Evolutionary conservation across 805 yeast species (phyloP).

Genomic region (Myxozyma udenii): DNA sequence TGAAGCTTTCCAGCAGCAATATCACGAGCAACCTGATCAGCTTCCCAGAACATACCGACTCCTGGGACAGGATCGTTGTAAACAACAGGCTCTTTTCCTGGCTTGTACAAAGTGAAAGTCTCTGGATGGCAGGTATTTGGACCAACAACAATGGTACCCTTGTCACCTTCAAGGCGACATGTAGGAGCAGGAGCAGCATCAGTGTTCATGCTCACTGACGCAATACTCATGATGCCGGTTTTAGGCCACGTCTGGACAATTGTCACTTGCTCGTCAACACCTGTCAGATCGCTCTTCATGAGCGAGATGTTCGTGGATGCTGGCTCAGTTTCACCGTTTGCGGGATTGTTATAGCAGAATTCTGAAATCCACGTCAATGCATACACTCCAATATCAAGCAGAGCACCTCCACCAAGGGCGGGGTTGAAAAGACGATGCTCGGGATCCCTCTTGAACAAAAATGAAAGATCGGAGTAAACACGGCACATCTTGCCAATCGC

Average conservation of each 20-base stretch:
- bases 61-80: conserved; percentile 26
- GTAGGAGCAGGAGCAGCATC: background rate
- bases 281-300: conserved; percentile 8
- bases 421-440: conserved; percentile 45
- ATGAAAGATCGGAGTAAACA: conserved; percentile 45
- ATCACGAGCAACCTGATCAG: conserved; percentile 51
- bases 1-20: conserved; percentile 42
- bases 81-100: conserved; percentile 8
- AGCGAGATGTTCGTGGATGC: conserved; percentile 4
- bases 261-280: conserved; percentile 14
- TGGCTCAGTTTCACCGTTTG: conserved; percentile 12
- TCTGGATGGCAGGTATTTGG: conserved; percentile 29
- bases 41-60: conserved; percentile 55
- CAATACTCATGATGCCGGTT: conserved; percentile 7
- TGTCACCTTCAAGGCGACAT: conserved; percentile 28
- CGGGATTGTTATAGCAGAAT: conserved; percentile 20
- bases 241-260: conserved; percentile 14
- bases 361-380: conserved; percentile 43
- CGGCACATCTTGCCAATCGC: conserved; percentile 48
- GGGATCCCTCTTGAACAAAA: conserved; percentile 32
- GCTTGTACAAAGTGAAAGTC: conserved; percentile 23
- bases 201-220: conserved; percentile 2
- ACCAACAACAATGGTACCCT: conserved; percentile 31
- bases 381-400: conserved; percentile 56
- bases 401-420: conserved; percentile 54